phyloP scores from a whole-genome alignment of 768 basidiomycete genomes.

The Tylopilus balloui region DNA sequence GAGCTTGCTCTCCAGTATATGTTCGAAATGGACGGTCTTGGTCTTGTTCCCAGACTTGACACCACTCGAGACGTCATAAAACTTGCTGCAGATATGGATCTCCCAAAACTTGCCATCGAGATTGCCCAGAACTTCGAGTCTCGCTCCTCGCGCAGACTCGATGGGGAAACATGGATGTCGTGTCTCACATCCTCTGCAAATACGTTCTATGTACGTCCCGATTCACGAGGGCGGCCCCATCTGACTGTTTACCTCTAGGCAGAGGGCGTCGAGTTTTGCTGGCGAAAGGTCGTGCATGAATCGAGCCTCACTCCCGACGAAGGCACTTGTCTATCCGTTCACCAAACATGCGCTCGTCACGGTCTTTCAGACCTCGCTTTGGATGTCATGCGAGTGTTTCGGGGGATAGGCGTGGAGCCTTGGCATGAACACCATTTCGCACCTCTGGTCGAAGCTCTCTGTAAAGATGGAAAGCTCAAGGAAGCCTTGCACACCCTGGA shows the following conservation, averaged over 20 bases:
- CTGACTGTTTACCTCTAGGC: conserved; percentile 37
- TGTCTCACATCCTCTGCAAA: conserved; percentile 65
- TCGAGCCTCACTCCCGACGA: conserved; percentile 63
- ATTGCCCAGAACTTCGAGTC: conserved; percentile 59
- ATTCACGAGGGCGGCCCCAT: not conserved
- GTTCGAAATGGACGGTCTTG: conserved; percentile 50
- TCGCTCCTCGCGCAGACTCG: conserved; percentile 49
- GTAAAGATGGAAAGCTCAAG: conserved; percentile 49
- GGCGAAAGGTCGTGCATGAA: conserved; percentile 54
- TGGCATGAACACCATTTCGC: conserved; percentile 71
- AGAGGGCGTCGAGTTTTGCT: conserved; percentile 61
- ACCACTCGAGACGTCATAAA: conserved; percentile 50
- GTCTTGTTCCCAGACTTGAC: conserved; percentile 46
- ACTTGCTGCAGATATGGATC: conserved; percentile 48
- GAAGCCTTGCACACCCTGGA: conserved; percentile 59
- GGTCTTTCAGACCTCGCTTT: conserved; percentile 68
- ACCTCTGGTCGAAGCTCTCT: conserved; percentile 71
- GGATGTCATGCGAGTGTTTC: conserved; percentile 57
- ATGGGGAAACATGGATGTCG: conserved; percentile 54
- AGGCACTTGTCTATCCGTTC: conserved; percentile 63
- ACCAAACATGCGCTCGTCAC: conserved; percentile 68
- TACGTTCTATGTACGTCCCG: conserved; percentile 58
- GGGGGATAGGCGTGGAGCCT: conserved; percentile 42
- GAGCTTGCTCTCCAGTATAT: conserved; percentile 64
- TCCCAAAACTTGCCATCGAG: conserved; percentile 68